Evolutionary conservation across 352 stramenopile genomes (phyloP), one percentile per base, ranked within the genome.

Genomic region (Phytophthora pini): DNA sequence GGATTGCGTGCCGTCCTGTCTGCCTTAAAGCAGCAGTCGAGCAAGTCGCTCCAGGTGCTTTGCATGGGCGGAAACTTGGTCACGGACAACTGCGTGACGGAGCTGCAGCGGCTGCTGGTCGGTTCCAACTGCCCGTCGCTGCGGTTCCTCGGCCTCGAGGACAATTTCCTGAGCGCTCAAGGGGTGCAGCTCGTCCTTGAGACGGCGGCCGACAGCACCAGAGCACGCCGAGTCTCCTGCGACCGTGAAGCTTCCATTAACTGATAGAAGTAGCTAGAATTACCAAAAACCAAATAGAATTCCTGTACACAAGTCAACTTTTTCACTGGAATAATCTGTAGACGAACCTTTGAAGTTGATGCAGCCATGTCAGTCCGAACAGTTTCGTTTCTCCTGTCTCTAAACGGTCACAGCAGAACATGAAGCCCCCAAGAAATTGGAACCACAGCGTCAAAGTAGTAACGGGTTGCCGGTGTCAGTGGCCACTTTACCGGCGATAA

Each of bases 61-160:
- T 93, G 86, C 59, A 76, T 94, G 69, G 86, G 86, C 12, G 86
- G 86, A 31, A 94, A 94, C 70, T 70, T 94, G 50, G 81, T 94
- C 65, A 92, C 86, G 9, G 84, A 94, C 70, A 91, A 89, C 60
- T 88, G 82, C 47, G 86, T 90, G 17, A 36, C 54, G 5, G 67
- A 84, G 15, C 51, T 92, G 27, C 76, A 80, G 20, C 64, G 48
- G 9, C 49, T 92, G 50, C 43, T 92, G 9, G 51, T 60, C 4
- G 64, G 63, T 12, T 61, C 65, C 3, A 29, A 64, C 6, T 91
- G 79, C 47, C 77, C 82, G 12, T 69, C 70, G 9, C 56, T 94
- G 50, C 73, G 77, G 4, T 94, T 94, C 45, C 72, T 94, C 26
- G 86, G 86, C 0, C 76, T 94, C 9, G 86, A 94, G 49, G 84